Evolutionary conservation across 2,329 filamentous ascomycete genomes (phyloP).

Genomic region (Cercospora sp.): DNA sequence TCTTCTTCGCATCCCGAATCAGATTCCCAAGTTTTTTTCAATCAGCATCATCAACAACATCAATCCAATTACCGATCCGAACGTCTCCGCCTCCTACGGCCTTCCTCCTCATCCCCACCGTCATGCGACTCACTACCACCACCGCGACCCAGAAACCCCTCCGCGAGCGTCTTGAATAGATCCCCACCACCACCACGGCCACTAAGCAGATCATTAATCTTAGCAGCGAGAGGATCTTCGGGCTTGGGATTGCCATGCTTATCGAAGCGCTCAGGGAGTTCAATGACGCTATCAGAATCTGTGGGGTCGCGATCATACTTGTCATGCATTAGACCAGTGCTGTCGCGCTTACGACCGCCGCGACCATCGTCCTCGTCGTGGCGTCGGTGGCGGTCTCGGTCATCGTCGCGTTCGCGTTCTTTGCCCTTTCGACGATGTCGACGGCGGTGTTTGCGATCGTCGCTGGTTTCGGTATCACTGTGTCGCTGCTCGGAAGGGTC

Average conservation of each 20-base stretch:
- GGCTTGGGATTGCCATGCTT: constrained; percentile 37
- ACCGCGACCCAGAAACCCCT: constrained; percentile 23
- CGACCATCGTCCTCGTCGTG: constrained; percentile 14
- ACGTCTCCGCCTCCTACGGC: constrained; percentile 26
- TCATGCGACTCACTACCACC: constrained; percentile 7
- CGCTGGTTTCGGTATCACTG: constrained; percentile 25
- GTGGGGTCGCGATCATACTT: constrained; percentile 30
- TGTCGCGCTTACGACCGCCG: constrained; percentile 19
- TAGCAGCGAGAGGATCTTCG: constrained; percentile 34
- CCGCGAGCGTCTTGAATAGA: constrained; percentile 32
- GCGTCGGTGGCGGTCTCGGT: constrained; percentile 12
- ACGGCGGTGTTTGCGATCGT: constrained; percentile 26
- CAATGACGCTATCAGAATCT: constrained; percentile 38
- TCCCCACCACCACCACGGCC: constrained; percentile 34
- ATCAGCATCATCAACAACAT: not conserved
- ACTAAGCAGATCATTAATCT: constrained; percentile 36
- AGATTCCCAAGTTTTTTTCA: not conserved
- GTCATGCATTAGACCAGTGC: constrained; percentile 29
- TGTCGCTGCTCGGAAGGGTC: constrained; percentile 24
- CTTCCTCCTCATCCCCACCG: constrained; percentile 20
- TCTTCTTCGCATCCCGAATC: not conserved
- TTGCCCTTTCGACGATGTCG: constrained; percentile 22
- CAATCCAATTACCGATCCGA: constrained; percentile 17
- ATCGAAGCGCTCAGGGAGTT: constrained; percentile 42
- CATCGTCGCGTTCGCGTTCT: constrained; percentile 22